Conservation (phyloP, 345 rosid species). For the Turnera subulata region DNA sequence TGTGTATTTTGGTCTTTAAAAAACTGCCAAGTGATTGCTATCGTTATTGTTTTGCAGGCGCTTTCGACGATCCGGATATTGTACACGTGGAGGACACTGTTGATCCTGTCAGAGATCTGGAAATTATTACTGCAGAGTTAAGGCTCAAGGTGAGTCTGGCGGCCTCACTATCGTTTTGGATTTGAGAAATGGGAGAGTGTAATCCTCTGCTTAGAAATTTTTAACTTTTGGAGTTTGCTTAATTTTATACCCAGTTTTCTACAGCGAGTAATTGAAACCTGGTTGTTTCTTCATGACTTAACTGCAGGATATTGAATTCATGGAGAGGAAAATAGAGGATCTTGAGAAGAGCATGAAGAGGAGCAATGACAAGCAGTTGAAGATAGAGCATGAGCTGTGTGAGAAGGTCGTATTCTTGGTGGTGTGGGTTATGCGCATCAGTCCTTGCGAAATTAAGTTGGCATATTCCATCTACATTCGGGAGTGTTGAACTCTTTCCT, state of each 20-base stretch:
- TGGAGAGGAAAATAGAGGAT: conserved; percentile 79
- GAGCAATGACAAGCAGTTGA: conserved; percentile 94
- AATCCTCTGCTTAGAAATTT: too few species aligned
- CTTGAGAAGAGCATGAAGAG: conserved; percentile 97
- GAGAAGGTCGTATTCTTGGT: conserved; percentile 39
- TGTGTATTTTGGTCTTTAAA: background rate
- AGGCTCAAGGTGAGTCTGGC: conserved; percentile 85
- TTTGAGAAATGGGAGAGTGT: too few species aligned
- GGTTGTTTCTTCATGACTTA: background rate
- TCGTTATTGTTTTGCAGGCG: conserved; percentile 41
- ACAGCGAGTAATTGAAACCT: background rate
- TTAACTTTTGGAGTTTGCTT: too few species aligned
- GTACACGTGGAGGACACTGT: conserved; percentile 91
- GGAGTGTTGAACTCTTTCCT: too few species aligned
- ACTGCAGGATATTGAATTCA: conserved; percentile 80
- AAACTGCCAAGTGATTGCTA: background rate
- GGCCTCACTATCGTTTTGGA: too few species aligned
- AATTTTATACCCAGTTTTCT: too few species aligned
- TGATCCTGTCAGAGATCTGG: conserved; percentile 95
- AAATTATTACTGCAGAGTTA: conserved; percentile 71
- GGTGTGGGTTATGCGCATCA: too few species aligned
- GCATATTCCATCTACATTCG: too few species aligned
- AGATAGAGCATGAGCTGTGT: conserved; percentile 70
- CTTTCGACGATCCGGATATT: conserved; percentile 94
- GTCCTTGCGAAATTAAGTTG: too few species aligned